phyloP scores from a whole-genome alignment of 169 alveolate genomes.

The Ichthyophthirius multifiliis region DNA sequence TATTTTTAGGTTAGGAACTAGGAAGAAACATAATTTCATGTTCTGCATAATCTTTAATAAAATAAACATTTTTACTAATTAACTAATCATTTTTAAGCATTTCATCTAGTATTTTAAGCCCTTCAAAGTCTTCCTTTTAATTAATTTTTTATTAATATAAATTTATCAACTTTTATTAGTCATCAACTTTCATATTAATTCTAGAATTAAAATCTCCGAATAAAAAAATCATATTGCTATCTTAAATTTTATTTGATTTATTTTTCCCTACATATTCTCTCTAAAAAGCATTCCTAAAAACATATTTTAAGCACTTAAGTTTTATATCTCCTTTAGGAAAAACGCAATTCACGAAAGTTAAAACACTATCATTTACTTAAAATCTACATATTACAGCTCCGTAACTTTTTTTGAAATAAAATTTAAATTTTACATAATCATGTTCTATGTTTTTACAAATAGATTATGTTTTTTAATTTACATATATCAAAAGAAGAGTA shows the following conservation, averaged over 20 bases:
- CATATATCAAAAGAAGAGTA: not conserved
- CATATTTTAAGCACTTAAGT: conserved; percentile 31
- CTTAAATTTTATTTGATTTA: conserved; percentile 22
- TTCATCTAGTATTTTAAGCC: not conserved
- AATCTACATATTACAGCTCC: conserved; percentile 57
- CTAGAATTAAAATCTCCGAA: conserved; percentile 62
- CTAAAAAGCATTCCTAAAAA: conserved; percentile 18
- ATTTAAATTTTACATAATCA: not conserved
- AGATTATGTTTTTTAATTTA: not conserved
- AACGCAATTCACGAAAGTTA: conserved; percentile 45
- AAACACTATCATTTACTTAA: conserved; percentile 31
- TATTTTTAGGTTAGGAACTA: not conserved
- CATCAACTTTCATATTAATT: conserved; percentile 28
- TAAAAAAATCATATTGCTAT: conserved; percentile 39
- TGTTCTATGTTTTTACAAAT: not conserved
- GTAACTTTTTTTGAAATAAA: not conserved
- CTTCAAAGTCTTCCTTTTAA: not conserved
- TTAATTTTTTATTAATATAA: not conserved
- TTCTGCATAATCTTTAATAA: not conserved
- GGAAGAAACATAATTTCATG: not conserved
- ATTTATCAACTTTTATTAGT: not conserved
- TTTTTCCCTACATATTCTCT: conserved; percentile 18
- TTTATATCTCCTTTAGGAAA: conserved; percentile 44
- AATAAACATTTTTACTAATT: not conserved
- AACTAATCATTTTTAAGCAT: not conserved